Evolutionary conservation across 176 grass and related monocot species (phyloP).

Genomic region (bread wheat (Triticum aestivum)): IWGSC_CS_RefSeq_v2.1 NC_057807.1:574685028-574685527

Average conservation of each 20-base stretch:
- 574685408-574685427: conserved; percentile 90
- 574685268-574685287: background rate
- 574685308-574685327: background rate
- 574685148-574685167: conserved; percentile 85
- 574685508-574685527: conserved; percentile 40
- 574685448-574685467: conserved; percentile 97
- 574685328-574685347: background rate
- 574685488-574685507: conserved; percentile 58
- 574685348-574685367: background rate
- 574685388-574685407: conserved; percentile 46
- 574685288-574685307: conserved; percentile 4
- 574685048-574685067: background rate
- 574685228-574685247: conserved; percentile 11
- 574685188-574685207: conserved; percentile 68
- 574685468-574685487: conserved; percentile 60
- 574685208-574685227: conserved; percentile 8
- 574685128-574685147: conserved; percentile 90
- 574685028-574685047: conserved; percentile 13
- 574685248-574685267: background rate
- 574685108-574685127: conserved; percentile 83
- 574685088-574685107: conserved; percentile 75
- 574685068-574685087: conserved; percentile 12
- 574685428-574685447: conserved; percentile 87
- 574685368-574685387: conserved; percentile 3
- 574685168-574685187: conserved; percentile 76